Base-by-base conservation (phyloP, 352 stramenopile genomes). In the Phytophthora agathidicida region DNA sequence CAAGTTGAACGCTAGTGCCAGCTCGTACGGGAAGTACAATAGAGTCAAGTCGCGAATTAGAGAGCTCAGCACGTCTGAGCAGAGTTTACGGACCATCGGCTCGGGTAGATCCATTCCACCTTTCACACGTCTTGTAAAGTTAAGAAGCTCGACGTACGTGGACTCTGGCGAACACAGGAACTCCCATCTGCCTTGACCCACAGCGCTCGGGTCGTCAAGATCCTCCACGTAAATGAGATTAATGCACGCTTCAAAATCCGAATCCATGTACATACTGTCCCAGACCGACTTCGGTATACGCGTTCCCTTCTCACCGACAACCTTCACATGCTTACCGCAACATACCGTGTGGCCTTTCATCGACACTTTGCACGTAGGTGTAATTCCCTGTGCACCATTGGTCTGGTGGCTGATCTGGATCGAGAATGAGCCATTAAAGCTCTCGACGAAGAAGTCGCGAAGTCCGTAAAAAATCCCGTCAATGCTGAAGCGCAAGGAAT, bases 381-480 rank as follows among this genome's bases (percentile, higher is more conserved):
- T 81, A 45, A 92, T 89, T 22, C 78, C 78, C 3, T 76, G 71
- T 1, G 79, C 77, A 7, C 79, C 80, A 46, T 91, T 91, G 3
- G 77, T 83, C 50, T 89, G 79, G 54, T 92, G 80, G n/a, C 62
- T 82, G 43, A 89, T 70, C 26, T 86, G 72, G 16, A 89, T 65
- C 11, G 68, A 80, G 45, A 83, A 92, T 2, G 70, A 75, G 35
- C 73, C 71, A 35, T 71, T 66, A n/a, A 93, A 76, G 10, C 60
- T 75, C 52, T 93, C 81, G 14, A 93, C 58, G 13, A 77, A 77
- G 48, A 93, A 91, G 24, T 91, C 78, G 1, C 80, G 77, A 10
- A 91, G 60, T 1, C 84, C 81, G 58, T 91, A 90, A 53, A 89
- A 93, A 23, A 93, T 88, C 8, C 84, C 84, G 31, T 88, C 80